Evolutionary conservation across 371 early-diverging fungal species (phyloP).

Genomic region (Spiromyces aspiralis): DNA sequence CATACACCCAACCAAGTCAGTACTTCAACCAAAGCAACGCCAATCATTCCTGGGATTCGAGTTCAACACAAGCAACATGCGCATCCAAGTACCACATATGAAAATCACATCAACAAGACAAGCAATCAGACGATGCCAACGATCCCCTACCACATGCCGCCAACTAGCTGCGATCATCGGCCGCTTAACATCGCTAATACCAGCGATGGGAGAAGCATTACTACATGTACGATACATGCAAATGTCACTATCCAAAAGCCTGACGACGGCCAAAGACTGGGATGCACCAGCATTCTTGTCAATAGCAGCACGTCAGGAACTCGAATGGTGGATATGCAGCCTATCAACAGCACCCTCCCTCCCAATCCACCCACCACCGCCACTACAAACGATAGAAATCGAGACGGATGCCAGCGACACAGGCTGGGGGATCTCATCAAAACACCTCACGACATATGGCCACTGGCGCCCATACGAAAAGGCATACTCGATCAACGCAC

Average conservation of each 20-base stretch:
- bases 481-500: background rate
- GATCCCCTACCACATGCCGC: background rate
- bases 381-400: background rate
- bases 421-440: background rate
- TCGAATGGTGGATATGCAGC: background rate
- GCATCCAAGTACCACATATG: background rate
- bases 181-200: constrained; percentile 1
- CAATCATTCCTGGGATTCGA: constrained; percentile 24
- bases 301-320: background rate
- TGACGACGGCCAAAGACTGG: background rate
- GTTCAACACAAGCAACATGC: constrained; percentile 14
- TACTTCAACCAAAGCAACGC: constrained; percentile 22
- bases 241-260: background rate
- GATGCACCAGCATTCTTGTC: background rate
- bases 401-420: constrained; percentile 1
- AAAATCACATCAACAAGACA: too few species aligned
- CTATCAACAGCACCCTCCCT: background rate
- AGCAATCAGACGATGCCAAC: background rate
- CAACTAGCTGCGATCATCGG: constrained; percentile 8
- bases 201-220: background rate
- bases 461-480: background rate
- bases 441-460: background rate
- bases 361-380: background rate
- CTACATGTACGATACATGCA: background rate
- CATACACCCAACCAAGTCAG: constrained; percentile 16